Evolutionary conservation across 345 rosid species (phyloP).

Genomic region (Boechera stricta): DNA sequence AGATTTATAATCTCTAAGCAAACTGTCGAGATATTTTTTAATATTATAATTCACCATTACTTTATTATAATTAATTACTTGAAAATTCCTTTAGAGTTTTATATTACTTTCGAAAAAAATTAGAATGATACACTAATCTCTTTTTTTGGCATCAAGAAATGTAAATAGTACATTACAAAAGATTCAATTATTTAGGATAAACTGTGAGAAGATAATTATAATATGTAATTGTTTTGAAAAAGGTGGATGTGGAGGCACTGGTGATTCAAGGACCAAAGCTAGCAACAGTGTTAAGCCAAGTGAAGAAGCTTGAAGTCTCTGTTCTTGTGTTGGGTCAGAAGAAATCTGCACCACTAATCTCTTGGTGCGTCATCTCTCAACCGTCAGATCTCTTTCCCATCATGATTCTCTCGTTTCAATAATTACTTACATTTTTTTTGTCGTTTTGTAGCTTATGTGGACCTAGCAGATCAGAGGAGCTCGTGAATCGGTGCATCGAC

Average conservation of each 20-base stretch:
- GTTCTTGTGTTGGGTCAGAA: conserved; percentile 92
- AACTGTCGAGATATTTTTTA: conserved; percentile 15
- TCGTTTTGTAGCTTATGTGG: conserved; percentile 70
- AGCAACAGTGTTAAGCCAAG: conserved; percentile 86
- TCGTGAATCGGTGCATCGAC: conserved; percentile 82
- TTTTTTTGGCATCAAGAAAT: neutral
- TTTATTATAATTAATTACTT: conserved; percentile 2
- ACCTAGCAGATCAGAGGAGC: conserved; percentile 65
- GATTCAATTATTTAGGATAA: neutral
- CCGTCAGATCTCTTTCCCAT: conserved; percentile 41
- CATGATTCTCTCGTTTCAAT: conserved; percentile 38
- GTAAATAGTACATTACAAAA: neutral
- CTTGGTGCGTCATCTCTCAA: conserved; percentile 56
- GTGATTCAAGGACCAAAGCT: conserved; percentile 89
- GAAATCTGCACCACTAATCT: conserved; percentile 62
- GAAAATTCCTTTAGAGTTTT: conserved; percentile 6
- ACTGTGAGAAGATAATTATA: neutral
- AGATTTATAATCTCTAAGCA: conserved; percentile 22
- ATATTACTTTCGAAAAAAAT: neutral
- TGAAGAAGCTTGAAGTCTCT: conserved; percentile 87
- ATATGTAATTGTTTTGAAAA: neutral
- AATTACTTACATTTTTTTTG: conserved; percentile 7
- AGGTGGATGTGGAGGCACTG: conserved; percentile 94
- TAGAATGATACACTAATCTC: neutral
- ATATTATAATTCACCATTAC: neutral